Conservation (phyloP, 345 rosid species). For the Erysimum cheiranthoides region DNA sequence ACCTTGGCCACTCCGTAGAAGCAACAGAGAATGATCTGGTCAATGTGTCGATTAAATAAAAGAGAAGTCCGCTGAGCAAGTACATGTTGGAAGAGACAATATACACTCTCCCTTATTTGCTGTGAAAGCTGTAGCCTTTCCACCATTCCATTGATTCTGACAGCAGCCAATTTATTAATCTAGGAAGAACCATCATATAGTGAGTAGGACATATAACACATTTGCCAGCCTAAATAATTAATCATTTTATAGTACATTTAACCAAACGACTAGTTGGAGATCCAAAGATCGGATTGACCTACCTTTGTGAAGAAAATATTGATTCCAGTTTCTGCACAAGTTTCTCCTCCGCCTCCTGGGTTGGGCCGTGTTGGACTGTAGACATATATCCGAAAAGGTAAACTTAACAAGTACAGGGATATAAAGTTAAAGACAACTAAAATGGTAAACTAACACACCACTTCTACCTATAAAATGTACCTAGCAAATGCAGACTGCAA, state of each 20-base stretch:
- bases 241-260: constrained; percentile 10
- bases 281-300: constrained; percentile 22
- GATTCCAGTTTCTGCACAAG: constrained; percentile 96
- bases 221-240: constrained; percentile 4
- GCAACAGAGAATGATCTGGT: constrained; percentile 88
- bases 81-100: constrained; percentile 72
- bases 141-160: constrained; percentile 83
- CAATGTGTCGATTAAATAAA: constrained; percentile 81
- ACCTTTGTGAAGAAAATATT: constrained; percentile 90
- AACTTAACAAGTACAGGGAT: constrained; percentile 21
- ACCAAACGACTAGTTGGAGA: constrained; percentile 12
- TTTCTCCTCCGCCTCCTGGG: constrained; percentile 98
- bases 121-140: constrained; percentile 80
- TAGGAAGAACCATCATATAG: constrained; percentile 35
- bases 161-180: constrained; percentile 88
- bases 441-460: constrained; percentile 13
- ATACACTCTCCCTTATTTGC: constrained; percentile 75
- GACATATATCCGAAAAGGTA: constrained; percentile 21
- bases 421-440: constrained; percentile 12
- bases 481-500: constrained; percentile 89
- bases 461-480: constrained; percentile 46
- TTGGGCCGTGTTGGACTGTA: constrained; percentile 90
- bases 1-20: constrained; percentile 91
- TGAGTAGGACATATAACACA: constrained; percentile 17
- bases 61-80: constrained; percentile 67